phyloP scores from a whole-genome alignment of 352 stramenopile genomes.

The Globisporangium viniferum region DNA sequence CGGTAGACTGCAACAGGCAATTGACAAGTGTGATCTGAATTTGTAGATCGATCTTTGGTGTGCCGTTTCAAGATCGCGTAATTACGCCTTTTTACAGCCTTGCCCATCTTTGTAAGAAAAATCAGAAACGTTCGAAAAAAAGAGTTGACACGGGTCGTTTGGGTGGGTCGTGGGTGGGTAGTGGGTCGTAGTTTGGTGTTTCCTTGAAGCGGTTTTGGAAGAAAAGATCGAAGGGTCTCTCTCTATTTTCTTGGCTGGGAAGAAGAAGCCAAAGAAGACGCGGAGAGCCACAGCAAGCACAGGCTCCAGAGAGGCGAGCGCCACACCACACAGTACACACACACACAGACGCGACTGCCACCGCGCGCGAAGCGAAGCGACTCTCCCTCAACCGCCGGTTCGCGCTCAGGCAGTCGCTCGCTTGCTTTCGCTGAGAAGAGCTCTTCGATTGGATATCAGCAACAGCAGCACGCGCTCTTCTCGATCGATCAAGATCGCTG shows the following conservation, averaged over 20 bases:
- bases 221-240: conserved; percentile 17
- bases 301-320: background rate
- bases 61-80: conserved; percentile 2
- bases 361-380: background rate
- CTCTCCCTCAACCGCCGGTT: conserved; percentile 2
- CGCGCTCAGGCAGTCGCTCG: background rate
- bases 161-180: background rate
- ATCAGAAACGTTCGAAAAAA: background rate
- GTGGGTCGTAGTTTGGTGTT: background rate
- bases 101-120: conserved; percentile 1
- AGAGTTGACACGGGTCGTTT: background rate
- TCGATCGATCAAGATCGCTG: background rate
- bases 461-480: background rate
- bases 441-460: background rate
- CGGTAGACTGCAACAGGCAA: too few species aligned
- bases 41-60: too few species aligned
- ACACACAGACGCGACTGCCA: background rate
- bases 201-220: conserved; percentile 2
- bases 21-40: background rate
- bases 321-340: background rate
- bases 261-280: background rate
- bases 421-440: background rate
- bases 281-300: background rate
- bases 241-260: background rate
- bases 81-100: background rate